Base-by-base conservation (phyloP, 495 filamentous ascomycete species). In the Durotheca rogersii region DNA sequence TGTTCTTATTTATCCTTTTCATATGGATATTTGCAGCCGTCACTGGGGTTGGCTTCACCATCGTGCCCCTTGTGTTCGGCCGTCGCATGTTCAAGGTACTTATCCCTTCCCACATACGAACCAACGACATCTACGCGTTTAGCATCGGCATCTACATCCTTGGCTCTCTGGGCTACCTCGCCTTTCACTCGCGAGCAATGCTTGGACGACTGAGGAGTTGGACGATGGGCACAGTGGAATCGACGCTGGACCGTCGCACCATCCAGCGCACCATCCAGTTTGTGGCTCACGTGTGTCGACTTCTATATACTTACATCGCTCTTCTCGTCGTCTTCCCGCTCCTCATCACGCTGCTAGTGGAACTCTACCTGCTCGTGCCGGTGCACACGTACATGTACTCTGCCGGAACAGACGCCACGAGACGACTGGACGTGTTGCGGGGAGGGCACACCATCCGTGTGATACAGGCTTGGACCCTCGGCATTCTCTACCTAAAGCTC, bases 81-180 rank as follows among this genome's bases (percentile, higher is more conserved):
- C 86, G 93, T 11, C 73, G 70, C 44, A 73, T 96, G 42, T 85
- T 96, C 61, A 76, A 81, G 18, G 66, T 73, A 6, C 71, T 87
- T 12, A 80, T 93, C 36, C 85, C 87, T 11, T 63, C 70, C 12
- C 73, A 84, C 33, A 74, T 86, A 29, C 81, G 83, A 14, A 83
- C 89, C 63, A 97, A 96, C 66, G 93, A 99, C 65, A 85, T 99
- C 27, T 97, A 99, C 65, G 92, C 94, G 7, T 95, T 95, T 67
- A 93, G 88, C 37, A 81, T 89, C 29, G 93, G 93, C 14, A 76
- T 92, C 46, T 92, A 90, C 61, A 72, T 88, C 12, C 76, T 93
- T 18, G 87, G 87, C 41, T 78, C 79, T 4, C 59, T 80, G 10
- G 69, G 76, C 10, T 91, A 88, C 64, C 57, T 74, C 19, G 54